phyloP scores from a whole-genome alignment of 2,329 filamentous ascomycete species.

The Colletotrichum aenigma region DNA sequence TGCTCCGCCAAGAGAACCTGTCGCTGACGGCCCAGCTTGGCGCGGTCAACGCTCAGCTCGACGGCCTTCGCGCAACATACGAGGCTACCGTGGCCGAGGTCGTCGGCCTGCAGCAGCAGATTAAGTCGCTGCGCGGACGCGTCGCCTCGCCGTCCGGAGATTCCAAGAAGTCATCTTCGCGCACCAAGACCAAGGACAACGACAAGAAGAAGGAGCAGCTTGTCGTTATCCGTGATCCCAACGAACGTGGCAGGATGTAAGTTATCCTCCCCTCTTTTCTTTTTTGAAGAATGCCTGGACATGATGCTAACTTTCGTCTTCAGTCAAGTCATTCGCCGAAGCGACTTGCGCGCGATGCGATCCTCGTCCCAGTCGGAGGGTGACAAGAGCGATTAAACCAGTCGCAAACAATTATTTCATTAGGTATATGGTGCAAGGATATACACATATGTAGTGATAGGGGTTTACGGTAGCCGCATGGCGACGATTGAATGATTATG shows the following conservation, averaged over 20 bases:
- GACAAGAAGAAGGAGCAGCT: slow-evolving; percentile 22
- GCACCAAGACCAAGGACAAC: slow-evolving; percentile 11
- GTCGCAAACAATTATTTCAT: not conserved
- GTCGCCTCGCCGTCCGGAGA: slow-evolving; percentile 13
- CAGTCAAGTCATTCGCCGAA: slow-evolving; percentile 20
- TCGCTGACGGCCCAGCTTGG: slow-evolving; percentile 11
- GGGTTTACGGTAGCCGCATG: not conserved
- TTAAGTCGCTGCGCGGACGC: slow-evolving; percentile 9
- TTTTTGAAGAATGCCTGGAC: not conserved
- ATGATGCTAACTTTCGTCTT: not conserved
- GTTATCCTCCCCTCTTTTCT: not conserved
- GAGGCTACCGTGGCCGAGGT: slow-evolving; percentile 15
- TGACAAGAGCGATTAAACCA: slow-evolving; percentile 10
- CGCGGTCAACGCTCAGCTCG: slow-evolving; percentile 16
- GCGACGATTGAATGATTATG: not conserved
- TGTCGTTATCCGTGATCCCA: slow-evolving; percentile 20
- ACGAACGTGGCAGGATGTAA: slow-evolving; percentile 21
- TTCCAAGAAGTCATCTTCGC: slow-evolving; percentile 7
- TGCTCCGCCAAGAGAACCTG: slow-evolving; percentile 16
- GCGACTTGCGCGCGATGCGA: slow-evolving; percentile 13
- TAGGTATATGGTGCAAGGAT: not conserved
- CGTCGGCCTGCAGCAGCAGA: slow-evolving; percentile 12
- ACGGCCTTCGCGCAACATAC: slow-evolving; percentile 13
- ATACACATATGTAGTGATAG: not conserved
- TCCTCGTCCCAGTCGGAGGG: slow-evolving; percentile 15